Conservation (phyloP, 2,329 filamentous ascomycete genomes). For the Stagonosporopsis chrysanthemi region DNA sequence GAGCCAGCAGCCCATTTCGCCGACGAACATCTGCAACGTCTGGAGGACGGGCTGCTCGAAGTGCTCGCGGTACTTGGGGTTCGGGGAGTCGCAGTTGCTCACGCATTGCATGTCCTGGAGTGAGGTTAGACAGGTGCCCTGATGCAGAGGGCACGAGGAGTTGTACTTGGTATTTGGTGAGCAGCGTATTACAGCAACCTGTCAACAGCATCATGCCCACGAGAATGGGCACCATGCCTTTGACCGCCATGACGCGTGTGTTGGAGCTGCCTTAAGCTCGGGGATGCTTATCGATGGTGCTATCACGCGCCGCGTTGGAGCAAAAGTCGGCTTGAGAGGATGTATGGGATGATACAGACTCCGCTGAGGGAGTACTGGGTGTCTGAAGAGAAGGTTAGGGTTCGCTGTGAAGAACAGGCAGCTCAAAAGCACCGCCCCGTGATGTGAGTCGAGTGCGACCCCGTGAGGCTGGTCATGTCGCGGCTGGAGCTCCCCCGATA, state of each 20-base stretch:
- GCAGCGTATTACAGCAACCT: constrained; percentile 93
- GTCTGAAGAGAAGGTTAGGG: not conserved
- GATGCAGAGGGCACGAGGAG: too few species aligned
- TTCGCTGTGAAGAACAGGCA: constrained; percentile 23
- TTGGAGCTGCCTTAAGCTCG: constrained; percentile 14
- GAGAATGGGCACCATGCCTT: constrained; percentile 78
- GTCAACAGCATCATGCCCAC: constrained; percentile 97
- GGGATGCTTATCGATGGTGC: constrained; percentile 5
- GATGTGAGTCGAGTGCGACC: constrained; percentile 34
- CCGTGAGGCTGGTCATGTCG: constrained; percentile 40
- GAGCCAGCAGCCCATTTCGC: constrained; percentile 95
- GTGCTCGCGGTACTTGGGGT: constrained; percentile 70
- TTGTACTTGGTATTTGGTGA: constrained; percentile 91
- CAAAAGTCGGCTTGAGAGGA: constrained; percentile 5
- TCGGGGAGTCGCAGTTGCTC: constrained; percentile 77
- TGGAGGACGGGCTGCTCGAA: constrained; percentile 98
- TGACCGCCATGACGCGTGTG: constrained; percentile 68
- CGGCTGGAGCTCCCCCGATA: constrained; percentile 33
- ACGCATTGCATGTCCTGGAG: constrained; percentile 94
- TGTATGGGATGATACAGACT: not conserved
- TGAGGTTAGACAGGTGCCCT: constrained; percentile 27
- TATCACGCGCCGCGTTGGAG: not conserved
- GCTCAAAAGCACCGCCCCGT: constrained; percentile 35
- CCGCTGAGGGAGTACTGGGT: not conserved
- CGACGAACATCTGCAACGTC: constrained; percentile 96